Evolutionary conservation across 2,329 filamentous ascomycete species (phyloP).

Genomic region (Amauroascus verrucosus): DNA sequence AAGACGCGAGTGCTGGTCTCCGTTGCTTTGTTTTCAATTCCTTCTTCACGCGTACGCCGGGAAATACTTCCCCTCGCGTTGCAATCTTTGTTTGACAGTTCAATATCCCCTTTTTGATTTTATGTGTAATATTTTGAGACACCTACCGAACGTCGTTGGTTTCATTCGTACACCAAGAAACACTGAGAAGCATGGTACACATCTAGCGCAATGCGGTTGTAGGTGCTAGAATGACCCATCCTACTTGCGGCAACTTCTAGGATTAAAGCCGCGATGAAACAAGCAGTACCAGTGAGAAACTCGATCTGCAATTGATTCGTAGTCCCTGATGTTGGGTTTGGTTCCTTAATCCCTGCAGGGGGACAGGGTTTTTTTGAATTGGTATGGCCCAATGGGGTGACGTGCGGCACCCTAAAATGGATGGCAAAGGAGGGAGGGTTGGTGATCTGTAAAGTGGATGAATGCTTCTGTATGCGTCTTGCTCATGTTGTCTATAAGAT

Average conservation of each 20-base stretch:
- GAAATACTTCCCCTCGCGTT: background rate
- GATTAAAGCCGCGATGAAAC: too few species aligned
- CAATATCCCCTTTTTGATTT: background rate
- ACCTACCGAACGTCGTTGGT: background rate
- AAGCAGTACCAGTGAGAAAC: too few species aligned
- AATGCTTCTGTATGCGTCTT: background rate
- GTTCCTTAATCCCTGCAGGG: too few species aligned
- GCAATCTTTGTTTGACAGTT: background rate
- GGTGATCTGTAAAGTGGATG: too few species aligned
- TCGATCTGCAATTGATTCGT: too few species aligned
- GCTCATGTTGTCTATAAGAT: background rate
- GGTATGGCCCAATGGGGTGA: too few species aligned
- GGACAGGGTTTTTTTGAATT: too few species aligned
- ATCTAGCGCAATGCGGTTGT: background rate
- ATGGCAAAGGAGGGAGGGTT: too few species aligned
- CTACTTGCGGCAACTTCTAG: too few species aligned
- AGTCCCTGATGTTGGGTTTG: too few species aligned
- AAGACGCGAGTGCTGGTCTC: background rate
- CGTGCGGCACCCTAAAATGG: too few species aligned
- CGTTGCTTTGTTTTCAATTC: background rate
- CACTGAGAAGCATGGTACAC: background rate
- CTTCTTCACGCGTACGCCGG: background rate
- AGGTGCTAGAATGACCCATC: too few species aligned
- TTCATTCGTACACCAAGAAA: background rate
- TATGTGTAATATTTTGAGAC: background rate